Base-by-base conservation (phyloP, 2,329 filamentous ascomycete species). In the Ascochyta viciae-villosae region DNA sequence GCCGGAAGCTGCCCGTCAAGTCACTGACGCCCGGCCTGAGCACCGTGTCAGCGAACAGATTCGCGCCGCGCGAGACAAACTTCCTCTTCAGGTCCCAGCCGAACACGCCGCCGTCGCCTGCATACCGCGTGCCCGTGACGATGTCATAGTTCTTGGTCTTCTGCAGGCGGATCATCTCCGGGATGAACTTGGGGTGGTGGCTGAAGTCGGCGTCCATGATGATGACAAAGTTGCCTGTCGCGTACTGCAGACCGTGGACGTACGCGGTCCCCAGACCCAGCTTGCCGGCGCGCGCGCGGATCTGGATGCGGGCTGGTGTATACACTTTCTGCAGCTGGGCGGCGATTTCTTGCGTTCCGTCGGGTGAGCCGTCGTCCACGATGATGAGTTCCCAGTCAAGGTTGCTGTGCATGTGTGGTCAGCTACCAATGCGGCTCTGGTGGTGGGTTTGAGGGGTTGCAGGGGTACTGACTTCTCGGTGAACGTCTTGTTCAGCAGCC, bases 141-240 rank as follows among this genome's bases (percentile, higher is more conserved):
- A 99, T 99, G 74, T 99, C 95, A 81, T 92, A 96, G 81, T 92
- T 87, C 63, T 82, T 88, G 52, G 82, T 80, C 76, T 87, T 85
- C 78, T 98, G 95, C 65, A 88, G 85, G 57, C 84, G 85, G 70
- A 99, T 91, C 92, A 99, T 98, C 74, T 89, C 83, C 50, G 93
- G 88, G 78, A 99, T 96, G 85, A 98, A 99, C 81, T 98, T 99
- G 74, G 95, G 95, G 83, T 99, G 95, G 82, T 99, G 95, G 68
- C 87, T 92, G 85, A 99, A 99, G 81, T 99, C 95, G 79, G 96
- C 95, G 82, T 99, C 95, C 95, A 99, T 99, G 85, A 99, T 99
- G 83, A 99, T 91, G 75, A 99, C 91, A 74, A 88, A 98, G 85
- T 96, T 97, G 70, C 95, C 95, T 22, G 88, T 92, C 23, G 85